phyloP scores from a whole-genome alignment of 1,139 yeast genomes.

The Geotrichum aggregatum region DNA sequence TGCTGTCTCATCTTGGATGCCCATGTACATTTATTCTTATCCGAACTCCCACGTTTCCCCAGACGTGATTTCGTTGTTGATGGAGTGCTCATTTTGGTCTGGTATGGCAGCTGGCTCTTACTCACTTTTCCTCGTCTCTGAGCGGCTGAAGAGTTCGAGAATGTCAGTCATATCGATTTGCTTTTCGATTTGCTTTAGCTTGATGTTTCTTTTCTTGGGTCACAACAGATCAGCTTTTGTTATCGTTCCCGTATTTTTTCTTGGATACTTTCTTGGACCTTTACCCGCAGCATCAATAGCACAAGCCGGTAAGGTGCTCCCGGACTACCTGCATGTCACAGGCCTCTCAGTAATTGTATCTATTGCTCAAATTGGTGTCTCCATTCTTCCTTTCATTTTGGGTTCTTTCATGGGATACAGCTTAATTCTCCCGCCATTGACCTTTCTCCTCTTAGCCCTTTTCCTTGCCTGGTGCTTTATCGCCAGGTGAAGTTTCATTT shows the following conservation, averaged over 20 bases:
- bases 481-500: neutral
- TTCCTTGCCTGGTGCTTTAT: conserved; percentile 8
- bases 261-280: conserved; percentile 73
- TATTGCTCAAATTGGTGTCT: conserved; percentile 75
- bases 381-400: conserved; percentile 55
- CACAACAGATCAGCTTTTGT: neutral
- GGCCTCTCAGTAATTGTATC: conserved; percentile 75
- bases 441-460: conserved; percentile 23
- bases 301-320: conserved; percentile 58
- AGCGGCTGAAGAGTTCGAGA: conserved; percentile 29
- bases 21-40: conserved; percentile 42
- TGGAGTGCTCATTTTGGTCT: conserved; percentile 45
- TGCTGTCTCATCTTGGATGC: conserved; percentile 62
- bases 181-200: conserved; percentile 28
- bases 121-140: conserved; percentile 38
- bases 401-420: conserved; percentile 40
- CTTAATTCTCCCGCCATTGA: conserved; percentile 23
- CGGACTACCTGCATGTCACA: conserved; percentile 54
- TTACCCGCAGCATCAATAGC: conserved; percentile 71
- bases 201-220: conserved; percentile 21
- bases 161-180: conserved; percentile 27
- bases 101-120: conserved; percentile 63
- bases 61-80: neutral
- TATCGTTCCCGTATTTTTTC: conserved; percentile 42
- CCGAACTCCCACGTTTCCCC: neutral